Evolutionary conservation across 352 stramenopile species (phyloP).

Genomic region (Globisporangium okanoganense): DNA sequence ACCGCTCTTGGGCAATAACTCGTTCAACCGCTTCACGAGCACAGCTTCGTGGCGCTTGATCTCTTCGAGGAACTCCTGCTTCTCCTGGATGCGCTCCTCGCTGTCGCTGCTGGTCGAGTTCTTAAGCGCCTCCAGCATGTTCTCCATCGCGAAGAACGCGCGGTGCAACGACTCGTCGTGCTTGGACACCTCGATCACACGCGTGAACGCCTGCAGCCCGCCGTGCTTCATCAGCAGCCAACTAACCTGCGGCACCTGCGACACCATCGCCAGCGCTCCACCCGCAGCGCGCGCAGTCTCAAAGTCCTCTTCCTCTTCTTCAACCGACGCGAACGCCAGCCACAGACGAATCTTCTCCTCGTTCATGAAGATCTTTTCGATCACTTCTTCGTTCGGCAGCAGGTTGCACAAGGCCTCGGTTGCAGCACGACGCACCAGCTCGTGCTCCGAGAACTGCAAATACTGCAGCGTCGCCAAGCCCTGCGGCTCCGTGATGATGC

Average conservation of each 20-base stretch:
- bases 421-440: slow-evolving; percentile 94
- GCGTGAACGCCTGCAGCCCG: slow-evolving; percentile 48
- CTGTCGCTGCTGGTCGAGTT: slow-evolving; percentile 8
- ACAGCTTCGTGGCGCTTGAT: slow-evolving; percentile 27
- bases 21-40: slow-evolving; percentile 36
- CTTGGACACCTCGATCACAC: slow-evolving; percentile 43
- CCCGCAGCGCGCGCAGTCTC: slow-evolving; percentile 89
- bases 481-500: slow-evolving; percentile 65
- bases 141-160: slow-evolving; percentile 71
- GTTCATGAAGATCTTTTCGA: slow-evolving; percentile 92
- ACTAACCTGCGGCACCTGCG: slow-evolving; percentile 65
- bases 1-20: slow-evolving; percentile 20
- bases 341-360: slow-evolving; percentile 92
- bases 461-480: slow-evolving; percentile 78
- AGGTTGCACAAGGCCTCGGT: slow-evolving; percentile 97
- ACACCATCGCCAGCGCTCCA: slow-evolving; percentile 94
- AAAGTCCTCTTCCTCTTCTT: slow-evolving; percentile 91
- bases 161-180: slow-evolving; percentile 73
- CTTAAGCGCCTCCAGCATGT: slow-evolving; percentile 51
- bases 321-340: slow-evolving; percentile 90
- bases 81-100: slow-evolving; percentile 36
- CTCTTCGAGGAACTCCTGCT: slow-evolving; percentile 38
- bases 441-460: slow-evolving; percentile 96
- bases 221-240: slow-evolving; percentile 71
- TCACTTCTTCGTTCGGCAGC: slow-evolving; percentile 90